These are phyloP conservation scores for Vitis hybrid DNA, from an alignment of 177 flowering plant genomes.

Conservation along the genomic window DNA sequence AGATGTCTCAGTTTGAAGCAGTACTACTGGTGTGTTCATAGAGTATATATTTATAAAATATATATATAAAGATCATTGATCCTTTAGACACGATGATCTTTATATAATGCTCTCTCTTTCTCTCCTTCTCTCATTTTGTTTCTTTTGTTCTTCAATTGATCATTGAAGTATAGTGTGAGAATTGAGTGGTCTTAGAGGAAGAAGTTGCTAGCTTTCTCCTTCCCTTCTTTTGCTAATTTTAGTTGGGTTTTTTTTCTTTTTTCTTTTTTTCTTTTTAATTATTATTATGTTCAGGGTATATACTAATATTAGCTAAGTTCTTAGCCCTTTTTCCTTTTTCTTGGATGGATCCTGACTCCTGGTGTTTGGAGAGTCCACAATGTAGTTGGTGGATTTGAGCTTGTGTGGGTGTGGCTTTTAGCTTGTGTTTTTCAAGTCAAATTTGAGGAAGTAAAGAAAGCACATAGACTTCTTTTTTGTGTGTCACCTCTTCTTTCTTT, in stretches of 20 bases:
- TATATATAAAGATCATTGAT: not conserved
- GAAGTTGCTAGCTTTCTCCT: conserved; percentile 9
- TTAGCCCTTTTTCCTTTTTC: conserved; percentile 2
- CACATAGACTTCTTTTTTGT: conserved; percentile 8
- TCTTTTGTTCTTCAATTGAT: conserved; percentile 4
- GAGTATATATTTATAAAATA: too few species aligned
- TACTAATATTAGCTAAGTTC: conserved; percentile 19
- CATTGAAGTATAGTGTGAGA: conserved; percentile 15
- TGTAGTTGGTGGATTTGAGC: conserved; percentile 11
- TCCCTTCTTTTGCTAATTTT: conserved; percentile 1
- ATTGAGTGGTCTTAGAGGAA: conserved; percentile 11
- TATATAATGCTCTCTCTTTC: not conserved
- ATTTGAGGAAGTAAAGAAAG: not conserved
- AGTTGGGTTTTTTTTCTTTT: not conserved
- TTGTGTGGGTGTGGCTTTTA: conserved; percentile 12
- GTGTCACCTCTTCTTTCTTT: not conserved
- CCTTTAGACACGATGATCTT: not conserved
- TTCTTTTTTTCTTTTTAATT: not conserved
- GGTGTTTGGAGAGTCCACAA: conserved; percentile 15
- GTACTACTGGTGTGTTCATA: too few species aligned
- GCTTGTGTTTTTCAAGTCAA: conserved; percentile 15
- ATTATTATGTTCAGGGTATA: conserved; percentile 21
- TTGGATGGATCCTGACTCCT: conserved; percentile 17
- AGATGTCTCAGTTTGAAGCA: conserved; percentile 41
- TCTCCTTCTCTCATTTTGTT: not conserved